Base-by-base conservation (phyloP, 2,329 filamentous ascomycete species). In the Clathrospora elynae region DNA sequence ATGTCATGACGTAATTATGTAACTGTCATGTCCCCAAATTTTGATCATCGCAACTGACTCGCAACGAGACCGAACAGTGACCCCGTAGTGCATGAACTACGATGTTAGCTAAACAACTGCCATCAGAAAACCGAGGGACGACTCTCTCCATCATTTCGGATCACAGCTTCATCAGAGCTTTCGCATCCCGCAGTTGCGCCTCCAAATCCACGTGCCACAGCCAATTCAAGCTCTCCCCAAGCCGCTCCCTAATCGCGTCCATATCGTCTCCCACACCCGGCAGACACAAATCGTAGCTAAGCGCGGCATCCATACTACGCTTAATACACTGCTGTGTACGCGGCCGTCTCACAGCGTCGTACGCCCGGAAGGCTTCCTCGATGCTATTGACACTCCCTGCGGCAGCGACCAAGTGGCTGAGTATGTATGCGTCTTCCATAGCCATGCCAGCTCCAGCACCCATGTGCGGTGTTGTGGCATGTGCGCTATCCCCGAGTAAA, bases 401-500 rank as follows among this genome's bases (percentile, higher is more conserved):
- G 3, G 28, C 25, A 11, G 47, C 51, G 29, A 77, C 50, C 3
- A 75, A 48, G 6, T 56, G 56, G 6, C 67, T 67, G 18, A 79
- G 62, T 1, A 73, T 57, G 14, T 76, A 68, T 2, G 72, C 76
- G 43, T 81, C 79, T 59, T 82, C 79, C 49, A 81, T 73, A 6
- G 77, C 78, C 51, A 76, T 74, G 0, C 78, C 76, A 2, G 79
- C 79, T 5, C 79, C 79, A 0, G 77, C 73, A 1, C 78, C 79
- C 3, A 76, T 71, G 55, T 80, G 77, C 2, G 79, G 78, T 1
- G 73, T 74, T 0, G 70, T 46, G 0, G 78, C 78, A 53, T 82
- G 79, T 3, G 79, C 80, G 1, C 78, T 78, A 50, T 82, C 78
- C 3, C 79, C 79, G 0, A 79, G 65, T 3, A 81, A 49, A 28